phyloP scores from a whole-genome alignment of 1,284 basidiomycete genomes.

The Phellopilus nigrolimitatus region DNA sequence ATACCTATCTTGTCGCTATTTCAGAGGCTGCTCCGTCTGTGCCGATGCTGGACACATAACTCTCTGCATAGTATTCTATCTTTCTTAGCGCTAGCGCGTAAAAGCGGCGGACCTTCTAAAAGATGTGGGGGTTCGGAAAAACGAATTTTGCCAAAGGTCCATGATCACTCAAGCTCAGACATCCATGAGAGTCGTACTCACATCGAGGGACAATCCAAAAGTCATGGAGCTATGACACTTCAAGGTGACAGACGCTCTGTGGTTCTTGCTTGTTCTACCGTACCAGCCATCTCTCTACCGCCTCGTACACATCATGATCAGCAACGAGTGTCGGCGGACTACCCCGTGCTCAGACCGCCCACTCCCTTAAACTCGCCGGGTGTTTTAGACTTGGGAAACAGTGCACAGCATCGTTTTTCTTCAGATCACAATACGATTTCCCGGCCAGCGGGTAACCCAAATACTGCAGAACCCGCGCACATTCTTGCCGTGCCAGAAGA shows the following conservation, averaged over 20 bases:
- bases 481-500: not conserved
- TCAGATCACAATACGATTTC: too few relatives aligned
- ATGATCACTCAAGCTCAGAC: too few relatives aligned
- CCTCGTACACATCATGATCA: not conserved
- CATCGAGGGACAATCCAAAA: too few relatives aligned
- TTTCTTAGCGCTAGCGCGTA: not conserved
- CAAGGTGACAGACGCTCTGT: not conserved
- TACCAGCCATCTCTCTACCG: not conserved
- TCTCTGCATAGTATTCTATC: not conserved
- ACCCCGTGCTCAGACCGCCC: too few relatives aligned
- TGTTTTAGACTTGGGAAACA: too few relatives aligned
- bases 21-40: not conserved
- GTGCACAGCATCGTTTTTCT: too few relatives aligned
- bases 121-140: too few relatives aligned
- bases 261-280: slow-evolving; percentile 1
- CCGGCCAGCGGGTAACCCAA: too few relatives aligned
- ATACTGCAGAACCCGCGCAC: not conserved
- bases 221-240: not conserved
- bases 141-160: too few relatives aligned
- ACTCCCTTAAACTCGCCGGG: not conserved
- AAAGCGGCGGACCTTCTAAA: too few relatives aligned
- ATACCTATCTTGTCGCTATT: not conserved
- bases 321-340: too few relatives aligned
- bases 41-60: not conserved
- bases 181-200: too few relatives aligned